Evolutionary conservation across 768 basidiomycete species (phyloP).

Genomic region (Lyophyllum atratum): DNA sequence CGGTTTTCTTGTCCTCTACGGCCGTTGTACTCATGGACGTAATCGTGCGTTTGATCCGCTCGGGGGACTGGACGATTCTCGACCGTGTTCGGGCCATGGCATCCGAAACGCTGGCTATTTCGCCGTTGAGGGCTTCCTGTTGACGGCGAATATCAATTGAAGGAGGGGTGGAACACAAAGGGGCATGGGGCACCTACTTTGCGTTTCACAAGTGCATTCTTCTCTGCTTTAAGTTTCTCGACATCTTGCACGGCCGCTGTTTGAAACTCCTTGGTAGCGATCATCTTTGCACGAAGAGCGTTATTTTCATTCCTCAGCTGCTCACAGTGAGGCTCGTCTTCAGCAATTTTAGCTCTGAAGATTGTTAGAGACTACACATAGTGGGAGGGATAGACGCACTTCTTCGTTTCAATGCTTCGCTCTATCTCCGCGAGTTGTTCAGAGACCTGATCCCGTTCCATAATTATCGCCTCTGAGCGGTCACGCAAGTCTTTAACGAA

Average conservation of each 20-base stretch:
- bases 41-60: conserved; percentile 84
- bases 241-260: conserved; percentile 60
- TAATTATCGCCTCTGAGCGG: conserved; percentile 53
- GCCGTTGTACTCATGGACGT: conserved; percentile 69
- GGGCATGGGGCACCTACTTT: conserved; percentile 44
- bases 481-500: conserved; percentile 66
- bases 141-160: not conserved
- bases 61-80: conserved; percentile 90
- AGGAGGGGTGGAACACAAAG: not conserved
- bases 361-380: not conserved
- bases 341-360: conserved; percentile 58
- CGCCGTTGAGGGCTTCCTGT: conserved; percentile 63
- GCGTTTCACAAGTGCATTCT: conserved; percentile 59
- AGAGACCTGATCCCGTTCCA: conserved; percentile 61
- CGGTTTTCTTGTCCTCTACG: conserved; percentile 68
- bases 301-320: conserved; percentile 61
- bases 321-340: conserved; percentile 71
- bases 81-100: conserved; percentile 63
- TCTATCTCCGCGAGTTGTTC: conserved; percentile 51
- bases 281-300: conserved; percentile 61
- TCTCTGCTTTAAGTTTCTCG: conserved; percentile 73
- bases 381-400: conserved; percentile 40
- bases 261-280: conserved; percentile 70
- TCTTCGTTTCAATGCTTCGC: conserved; percentile 53
- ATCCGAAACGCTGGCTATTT: conserved; percentile 60